Evolutionary conservation across 2,329 filamentous ascomycete genomes (phyloP), one percentile per base, ranked within the genome.

Genomic region (Cladobotryum mycophilum): DNA sequence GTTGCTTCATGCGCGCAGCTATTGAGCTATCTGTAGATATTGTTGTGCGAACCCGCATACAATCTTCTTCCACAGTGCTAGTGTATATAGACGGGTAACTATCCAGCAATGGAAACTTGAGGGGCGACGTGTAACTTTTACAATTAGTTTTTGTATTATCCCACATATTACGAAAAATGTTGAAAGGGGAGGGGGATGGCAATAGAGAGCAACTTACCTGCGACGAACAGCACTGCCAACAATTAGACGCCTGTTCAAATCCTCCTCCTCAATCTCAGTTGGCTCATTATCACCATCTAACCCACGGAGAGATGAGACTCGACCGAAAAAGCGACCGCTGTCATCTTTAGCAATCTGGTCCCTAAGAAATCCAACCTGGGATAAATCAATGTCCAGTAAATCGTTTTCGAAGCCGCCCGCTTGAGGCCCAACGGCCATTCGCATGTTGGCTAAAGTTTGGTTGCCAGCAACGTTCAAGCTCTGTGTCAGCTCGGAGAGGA

Each of bases 71-170:
- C 46, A 64, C 58, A 2, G 65, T 64, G 47, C 75, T 69, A 15
- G 75, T 64, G 66, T 91, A 89, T 48, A 96, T 85, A 30, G 73
- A 71, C 1, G 93, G 93, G 63, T 88, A 96, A 65, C 89, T 95
- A 63, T 93, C 84, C 34, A 95, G 76, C 25, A 91, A 63, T 1
- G 92, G 90, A 61, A 90, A 93, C 1, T 78, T 71, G 7, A 92
- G 74, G 2, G 69, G 42, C 8, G 75, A 71, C 51, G 75, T 69
- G 60, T 80, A 82, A 30, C 66, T 68, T 30, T 30, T 30, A 30
- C 25, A 30, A 11, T 30, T 11, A 30, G 25, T 11, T 30, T 11
- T 30, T 8, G 25, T 8, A 8, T 30, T 30, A 2, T 5, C 25
- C 8, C 25, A 30, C 25, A 7, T 5, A 30, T 11, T 30, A 7